Conservation (phyloP, 2,329 filamentous ascomycete species). For the Tolypocladium endophyticum region DNA sequence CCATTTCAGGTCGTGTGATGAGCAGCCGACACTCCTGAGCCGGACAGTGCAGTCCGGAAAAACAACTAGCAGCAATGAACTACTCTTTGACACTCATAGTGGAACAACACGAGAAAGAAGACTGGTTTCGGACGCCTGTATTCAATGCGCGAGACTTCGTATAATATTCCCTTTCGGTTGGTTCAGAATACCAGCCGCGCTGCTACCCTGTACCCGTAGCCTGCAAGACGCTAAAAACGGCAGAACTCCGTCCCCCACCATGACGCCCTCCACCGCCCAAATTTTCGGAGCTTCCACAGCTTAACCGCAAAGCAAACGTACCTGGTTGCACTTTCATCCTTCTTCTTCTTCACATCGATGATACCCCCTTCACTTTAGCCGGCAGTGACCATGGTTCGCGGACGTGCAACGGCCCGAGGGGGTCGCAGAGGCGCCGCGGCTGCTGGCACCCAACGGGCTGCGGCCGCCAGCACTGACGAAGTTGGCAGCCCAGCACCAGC, state of each 20-base stretch:
- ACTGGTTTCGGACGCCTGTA: too few species aligned
- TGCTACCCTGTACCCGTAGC: not conserved
- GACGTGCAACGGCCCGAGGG: conserved; percentile 19
- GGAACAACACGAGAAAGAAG: too few species aligned
- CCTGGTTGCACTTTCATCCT: not conserved
- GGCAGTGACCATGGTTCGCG: conserved; percentile 19
- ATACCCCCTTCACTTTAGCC: not conserved
- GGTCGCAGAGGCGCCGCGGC: conserved; percentile 19
- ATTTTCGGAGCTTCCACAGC: conserved; percentile 7
- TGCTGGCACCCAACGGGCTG: conserved; percentile 8
- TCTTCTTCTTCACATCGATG: not conserved
- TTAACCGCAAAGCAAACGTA: not conserved
- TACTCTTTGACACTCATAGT: too few species aligned
- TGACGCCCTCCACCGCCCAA: conserved; percentile 12
- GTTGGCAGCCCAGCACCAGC: not conserved
- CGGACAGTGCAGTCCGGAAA: not conserved
- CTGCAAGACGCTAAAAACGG: conserved; percentile 3
- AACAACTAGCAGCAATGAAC: not conserved
- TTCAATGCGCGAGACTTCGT: too few species aligned
- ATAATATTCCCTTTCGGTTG: too few species aligned
- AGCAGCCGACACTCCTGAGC: not conserved
- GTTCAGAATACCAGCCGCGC: not conserved
- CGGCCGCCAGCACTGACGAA: conserved; percentile 11
- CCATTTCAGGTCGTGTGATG: not conserved
- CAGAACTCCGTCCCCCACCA: conserved; percentile 24